These are phyloP conservation scores for Sugiyamaella boreocaroliniensis DNA, from an alignment of 805 yeast genomes.

Conservation along the genomic window DNA sequence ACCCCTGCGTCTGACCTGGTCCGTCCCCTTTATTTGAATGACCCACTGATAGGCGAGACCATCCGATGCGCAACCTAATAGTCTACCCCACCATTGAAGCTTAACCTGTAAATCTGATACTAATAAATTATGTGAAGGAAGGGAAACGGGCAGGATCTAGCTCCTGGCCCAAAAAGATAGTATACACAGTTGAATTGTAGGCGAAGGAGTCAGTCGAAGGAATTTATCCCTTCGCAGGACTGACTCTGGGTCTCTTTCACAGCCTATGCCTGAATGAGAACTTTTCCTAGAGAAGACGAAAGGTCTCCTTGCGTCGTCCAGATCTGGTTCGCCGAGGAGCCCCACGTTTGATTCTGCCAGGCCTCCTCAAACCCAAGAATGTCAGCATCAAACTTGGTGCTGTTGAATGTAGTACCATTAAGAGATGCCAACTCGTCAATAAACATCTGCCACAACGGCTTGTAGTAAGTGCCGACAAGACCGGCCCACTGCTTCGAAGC, in stretches of 20 bases:
- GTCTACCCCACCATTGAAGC: too few species aligned
- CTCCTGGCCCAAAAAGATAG: background rate
- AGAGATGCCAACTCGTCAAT: background rate
- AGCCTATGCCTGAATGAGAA: background rate
- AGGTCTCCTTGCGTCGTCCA: conserved; percentile 8
- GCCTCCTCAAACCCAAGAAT: conserved; percentile 1
- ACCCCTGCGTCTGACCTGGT: too few species aligned
- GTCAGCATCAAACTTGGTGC: conserved; percentile 1
- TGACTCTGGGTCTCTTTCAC: too few species aligned
- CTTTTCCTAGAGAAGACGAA: background rate
- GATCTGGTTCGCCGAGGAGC: background rate
- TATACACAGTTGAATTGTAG: background rate
- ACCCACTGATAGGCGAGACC: too few species aligned
- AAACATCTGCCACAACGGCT: conserved; percentile 10
- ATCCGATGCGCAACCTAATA: too few species aligned
- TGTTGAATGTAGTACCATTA: background rate
- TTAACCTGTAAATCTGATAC: too few species aligned
- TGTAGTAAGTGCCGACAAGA: conserved; percentile 11
- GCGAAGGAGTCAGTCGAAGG: background rate
- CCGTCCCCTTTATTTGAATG: too few species aligned
- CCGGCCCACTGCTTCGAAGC: conserved; percentile 18
- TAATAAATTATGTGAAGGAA: background rate
- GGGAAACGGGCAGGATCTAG: background rate
- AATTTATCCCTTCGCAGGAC: too few species aligned
- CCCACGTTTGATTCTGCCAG: conserved; percentile 8